Conservation (phyloP, 805 yeast species). For the Cephaloascus albidus region DNA sequence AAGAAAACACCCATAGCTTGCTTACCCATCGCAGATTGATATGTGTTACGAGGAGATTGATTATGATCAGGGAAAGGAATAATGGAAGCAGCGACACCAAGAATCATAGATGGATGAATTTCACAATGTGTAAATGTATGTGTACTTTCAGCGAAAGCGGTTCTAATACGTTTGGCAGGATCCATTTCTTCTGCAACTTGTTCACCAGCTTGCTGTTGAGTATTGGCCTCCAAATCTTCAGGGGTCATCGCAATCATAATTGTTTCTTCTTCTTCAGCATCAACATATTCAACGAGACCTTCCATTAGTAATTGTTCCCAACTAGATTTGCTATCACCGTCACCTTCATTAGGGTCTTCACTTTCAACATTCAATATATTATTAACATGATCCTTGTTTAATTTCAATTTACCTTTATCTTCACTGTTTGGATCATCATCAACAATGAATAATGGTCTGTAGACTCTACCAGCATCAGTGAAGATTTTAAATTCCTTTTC, state of each 20-base stretch:
- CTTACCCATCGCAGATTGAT: slow-evolving; percentile 99
- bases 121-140: slow-evolving; percentile 97
- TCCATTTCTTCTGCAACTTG: slow-evolving; percentile 42
- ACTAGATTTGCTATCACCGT: slow-evolving; percentile 42
- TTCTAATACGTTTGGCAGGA: slow-evolving; percentile 82
- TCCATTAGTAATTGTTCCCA: slow-evolving; percentile 79
- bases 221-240: slow-evolving; percentile 77
- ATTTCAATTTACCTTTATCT: slow-evolving; percentile 66
- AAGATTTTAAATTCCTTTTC: slow-evolving; percentile 93
- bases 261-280: slow-evolving; percentile 98
- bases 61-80: slow-evolving; percentile 99
- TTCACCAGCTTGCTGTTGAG: slow-evolving; percentile 29
- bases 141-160: slow-evolving; percentile 40
- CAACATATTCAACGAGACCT: slow-evolving; percentile 93
- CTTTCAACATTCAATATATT: slow-evolving; percentile 55
- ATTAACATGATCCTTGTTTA: slow-evolving; percentile 77
- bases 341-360: slow-evolving; percentile 45
- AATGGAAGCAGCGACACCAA: slow-evolving; percentile 97
- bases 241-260: slow-evolving; percentile 98
- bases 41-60: slow-evolving; percentile 98
- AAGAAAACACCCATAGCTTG: slow-evolving; percentile 99
- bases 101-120: slow-evolving; percentile 97
- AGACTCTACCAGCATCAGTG: slow-evolving; percentile 98
- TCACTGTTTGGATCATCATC: slow-evolving; percentile 71
- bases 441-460: slow-evolving; percentile 91